Evolutionary conservation across 345 rosid species (phyloP).

Genomic region (Citrus medica): DNA sequence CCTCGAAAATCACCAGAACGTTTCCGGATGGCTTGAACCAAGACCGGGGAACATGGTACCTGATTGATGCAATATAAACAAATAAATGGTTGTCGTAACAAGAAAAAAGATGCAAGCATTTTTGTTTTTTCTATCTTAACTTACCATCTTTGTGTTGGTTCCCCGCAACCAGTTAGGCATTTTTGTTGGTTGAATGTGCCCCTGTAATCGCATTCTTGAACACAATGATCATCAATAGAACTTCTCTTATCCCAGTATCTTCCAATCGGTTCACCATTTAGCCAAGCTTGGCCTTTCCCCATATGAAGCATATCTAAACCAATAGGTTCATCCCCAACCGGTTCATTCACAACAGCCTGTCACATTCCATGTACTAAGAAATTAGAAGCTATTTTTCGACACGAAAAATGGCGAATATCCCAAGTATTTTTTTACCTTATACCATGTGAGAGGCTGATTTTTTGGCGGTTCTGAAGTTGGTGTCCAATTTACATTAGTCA

Average conservation of each 20-base stretch:
- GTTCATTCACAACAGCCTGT: conserved; percentile 73
- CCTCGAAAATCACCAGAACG: conserved; percentile 81
- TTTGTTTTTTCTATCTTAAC: background rate
- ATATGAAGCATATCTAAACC: conserved; percentile 85
- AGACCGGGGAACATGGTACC: conserved; percentile 95
- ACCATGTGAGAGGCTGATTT: conserved; percentile 84
- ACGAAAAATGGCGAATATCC: background rate
- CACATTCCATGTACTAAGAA: conserved; percentile 8
- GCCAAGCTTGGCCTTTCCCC: conserved; percentile 98
- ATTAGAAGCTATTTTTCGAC: too few species aligned
- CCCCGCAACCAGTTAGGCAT: conserved; percentile 85
- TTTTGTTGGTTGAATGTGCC: conserved; percentile 77
- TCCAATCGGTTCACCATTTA: conserved; percentile 96
- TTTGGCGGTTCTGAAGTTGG: conserved; percentile 63
- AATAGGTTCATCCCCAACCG: conserved; percentile 78
- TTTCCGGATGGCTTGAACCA: conserved; percentile 94
- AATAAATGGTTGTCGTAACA: too few species aligned
- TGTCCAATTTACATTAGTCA: conserved; percentile 54
- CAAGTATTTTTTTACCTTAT: conserved; percentile 50
- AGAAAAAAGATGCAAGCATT: background rate
- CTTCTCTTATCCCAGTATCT: conserved; percentile 75
- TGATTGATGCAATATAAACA: conserved; percentile 12
- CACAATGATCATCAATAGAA: conserved; percentile 47
- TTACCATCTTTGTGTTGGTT: conserved; percentile 97
- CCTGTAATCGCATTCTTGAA: conserved; percentile 68